Percentiles rank a stretch among this genome's conserved stretches.
Evolutionary conservation across 2,329 filamentous ascomycete species (phyloP).

Genomic region (Daldinia sp.): DNA sequence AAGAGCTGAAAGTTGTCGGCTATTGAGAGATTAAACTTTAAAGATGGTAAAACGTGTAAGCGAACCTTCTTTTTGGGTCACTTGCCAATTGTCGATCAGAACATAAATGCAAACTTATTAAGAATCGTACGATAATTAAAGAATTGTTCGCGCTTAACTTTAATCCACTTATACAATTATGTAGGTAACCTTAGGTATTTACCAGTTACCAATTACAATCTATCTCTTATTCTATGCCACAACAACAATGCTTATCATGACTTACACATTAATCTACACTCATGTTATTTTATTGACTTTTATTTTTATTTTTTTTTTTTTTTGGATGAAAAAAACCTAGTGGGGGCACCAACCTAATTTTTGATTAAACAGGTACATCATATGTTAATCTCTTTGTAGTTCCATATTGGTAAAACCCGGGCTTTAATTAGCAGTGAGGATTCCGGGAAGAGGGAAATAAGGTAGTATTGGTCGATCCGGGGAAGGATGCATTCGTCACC

Average conservation of each 20-base stretch:
- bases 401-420: no score
- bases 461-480: neutral
- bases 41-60: neutral
- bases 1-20: conserved; percentile 1
- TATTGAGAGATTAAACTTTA: neutral
- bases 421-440: no score
- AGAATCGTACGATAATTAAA: conserved; percentile 24
- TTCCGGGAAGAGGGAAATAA: neutral
- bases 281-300: neutral
- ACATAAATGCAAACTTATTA: no score
- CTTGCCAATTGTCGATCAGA: conserved; percentile 27
- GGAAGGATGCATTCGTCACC: neutral
- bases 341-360: neutral
- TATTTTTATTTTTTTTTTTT: neutral
- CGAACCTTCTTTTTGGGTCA: no score
- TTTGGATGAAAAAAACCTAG: neutral
- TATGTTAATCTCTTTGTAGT: no score
- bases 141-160: neutral
- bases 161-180: neutral
- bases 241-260: neutral
- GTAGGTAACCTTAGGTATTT: neutral
- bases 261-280: no score
- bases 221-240: neutral
- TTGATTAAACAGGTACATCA: no score
- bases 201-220: neutral